Evolutionary conservation across 257 asterid species (phyloP).

Genomic region (Anisodus acutangulus): DNA sequence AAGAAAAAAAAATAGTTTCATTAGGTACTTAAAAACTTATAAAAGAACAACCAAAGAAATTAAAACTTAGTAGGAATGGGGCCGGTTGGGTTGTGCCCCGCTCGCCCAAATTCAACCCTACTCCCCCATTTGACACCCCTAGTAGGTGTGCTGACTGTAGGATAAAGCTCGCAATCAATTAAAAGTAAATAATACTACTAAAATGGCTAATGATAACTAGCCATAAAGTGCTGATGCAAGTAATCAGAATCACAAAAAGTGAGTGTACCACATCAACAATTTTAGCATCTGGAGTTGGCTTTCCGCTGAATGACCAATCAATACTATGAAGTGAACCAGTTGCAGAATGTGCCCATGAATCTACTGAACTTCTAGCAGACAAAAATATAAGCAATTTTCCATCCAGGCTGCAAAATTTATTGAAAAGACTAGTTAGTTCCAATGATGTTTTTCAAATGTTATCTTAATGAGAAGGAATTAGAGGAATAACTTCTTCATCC

Average conservation of each 20-base stretch:
- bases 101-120: too few species aligned
- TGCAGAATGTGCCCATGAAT: slow-evolving; percentile 91
- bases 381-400: slow-evolving; percentile 77
- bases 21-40: too few species aligned
- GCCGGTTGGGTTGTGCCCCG: too few species aligned
- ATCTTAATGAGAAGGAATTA: neutral
- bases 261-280: slow-evolving; percentile 74
- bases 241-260: slow-evolving; percentile 29
- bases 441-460: slow-evolving; percentile 3
- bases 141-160: neutral
- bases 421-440: slow-evolving; percentile 12
- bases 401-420: slow-evolving; percentile 63
- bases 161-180: slow-evolving; percentile 2
- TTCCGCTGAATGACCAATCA: slow-evolving; percentile 79
- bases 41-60: too few species aligned
- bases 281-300: slow-evolving; percentile 49
- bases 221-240: slow-evolving; percentile 1
- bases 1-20: too few species aligned
- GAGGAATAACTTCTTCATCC: neutral
- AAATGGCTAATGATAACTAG: neutral
- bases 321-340: slow-evolving; percentile 83
- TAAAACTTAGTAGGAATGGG: too few species aligned
- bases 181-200: neutral
- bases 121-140: too few species aligned
- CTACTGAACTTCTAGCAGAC: slow-evolving; percentile 77